Conservation (phyloP, 139 green algal genomes). For the Chlamydomonas asymmetrica region DNA sequence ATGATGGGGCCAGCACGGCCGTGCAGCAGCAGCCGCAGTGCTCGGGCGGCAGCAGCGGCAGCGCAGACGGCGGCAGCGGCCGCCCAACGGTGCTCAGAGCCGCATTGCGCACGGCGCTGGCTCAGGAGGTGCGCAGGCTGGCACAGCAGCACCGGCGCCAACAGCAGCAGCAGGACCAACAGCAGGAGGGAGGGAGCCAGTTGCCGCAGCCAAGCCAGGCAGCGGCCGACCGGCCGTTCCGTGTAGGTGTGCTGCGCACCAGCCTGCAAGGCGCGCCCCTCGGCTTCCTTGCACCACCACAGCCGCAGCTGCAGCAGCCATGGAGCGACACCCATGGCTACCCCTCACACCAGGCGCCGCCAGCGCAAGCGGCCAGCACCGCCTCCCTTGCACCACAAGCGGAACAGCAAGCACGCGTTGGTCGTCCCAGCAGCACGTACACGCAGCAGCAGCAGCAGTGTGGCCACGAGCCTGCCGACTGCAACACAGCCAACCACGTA, state of each 20-base stretch:
- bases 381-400: not conserved
- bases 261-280: not conserved
- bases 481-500: not conserved
- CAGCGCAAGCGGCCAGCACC: not conserved
- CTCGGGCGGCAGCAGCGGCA: conserved; percentile 17
- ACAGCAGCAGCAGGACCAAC: conserved; percentile 5
- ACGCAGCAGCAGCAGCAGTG: not conserved
- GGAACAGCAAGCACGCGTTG: not conserved
- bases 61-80: not conserved
- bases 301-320: no score
- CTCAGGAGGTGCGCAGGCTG: not conserved
- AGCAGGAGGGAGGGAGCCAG: no score
- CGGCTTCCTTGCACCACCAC: not conserved
- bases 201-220: not conserved
- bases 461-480: no score
- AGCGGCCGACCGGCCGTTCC: not conserved
- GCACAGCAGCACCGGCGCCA: not conserved
- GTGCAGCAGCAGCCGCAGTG: conserved; percentile 3
- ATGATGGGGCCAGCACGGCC: not conserved
- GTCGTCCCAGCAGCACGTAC: not conserved
- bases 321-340: no score
- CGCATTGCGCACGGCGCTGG: not conserved
- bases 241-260: conserved; percentile 26
- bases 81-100: not conserved
- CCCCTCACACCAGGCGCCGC: no score